Conservation (phyloP, 1,284 basidiomycete genomes). For the Nidula niveotomentosa region DNA sequence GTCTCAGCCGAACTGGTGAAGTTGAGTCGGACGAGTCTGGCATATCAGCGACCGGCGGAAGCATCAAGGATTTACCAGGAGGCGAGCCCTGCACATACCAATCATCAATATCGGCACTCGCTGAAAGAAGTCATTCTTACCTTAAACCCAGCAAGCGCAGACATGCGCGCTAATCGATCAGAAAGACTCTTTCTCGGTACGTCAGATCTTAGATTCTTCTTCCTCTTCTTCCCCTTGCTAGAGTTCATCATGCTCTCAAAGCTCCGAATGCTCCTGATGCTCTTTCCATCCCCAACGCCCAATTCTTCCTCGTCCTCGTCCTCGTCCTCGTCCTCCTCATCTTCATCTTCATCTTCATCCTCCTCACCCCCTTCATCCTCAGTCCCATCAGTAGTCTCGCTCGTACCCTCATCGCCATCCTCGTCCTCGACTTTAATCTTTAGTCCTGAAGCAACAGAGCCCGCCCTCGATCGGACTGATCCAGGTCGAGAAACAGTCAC, state of each 20-base stretch:
- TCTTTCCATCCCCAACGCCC: constrained; percentile 33
- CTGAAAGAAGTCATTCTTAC: constrained; percentile 14
- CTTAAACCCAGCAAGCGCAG: constrained; percentile 52
- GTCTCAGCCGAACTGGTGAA: constrained; percentile 31
- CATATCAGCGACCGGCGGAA: constrained; percentile 15
- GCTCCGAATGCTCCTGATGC: constrained; percentile 72
- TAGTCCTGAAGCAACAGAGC: constrained; percentile 2
- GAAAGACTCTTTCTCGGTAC: constrained; percentile 59
- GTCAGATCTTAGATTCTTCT: constrained; percentile 10
- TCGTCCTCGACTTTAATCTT: constrained; percentile 24
- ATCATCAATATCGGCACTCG: not conserved
- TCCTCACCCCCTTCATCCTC: constrained; percentile 21
- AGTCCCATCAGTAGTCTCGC: constrained; percentile 7
- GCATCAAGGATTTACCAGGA: constrained; percentile 42
- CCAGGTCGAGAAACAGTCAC: constrained; percentile 61
- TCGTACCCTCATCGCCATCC: constrained; percentile 10
- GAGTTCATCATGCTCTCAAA: constrained; percentile 81
- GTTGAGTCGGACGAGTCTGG: constrained; percentile 45
- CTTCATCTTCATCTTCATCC: constrained; percentile 29
- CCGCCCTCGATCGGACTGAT: constrained; percentile 40
- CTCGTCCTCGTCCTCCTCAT: constrained; percentile 24
- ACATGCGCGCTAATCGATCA: constrained; percentile 74
- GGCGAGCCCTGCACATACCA: constrained; percentile 33
- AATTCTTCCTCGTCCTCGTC: constrained; percentile 25
- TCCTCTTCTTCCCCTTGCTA: constrained; percentile 33